These are phyloP conservation scores for Claviceps spartinae DNA, from an alignment of 2,329 filamentous ascomycete genomes.

Conservation along the genomic window DNA sequence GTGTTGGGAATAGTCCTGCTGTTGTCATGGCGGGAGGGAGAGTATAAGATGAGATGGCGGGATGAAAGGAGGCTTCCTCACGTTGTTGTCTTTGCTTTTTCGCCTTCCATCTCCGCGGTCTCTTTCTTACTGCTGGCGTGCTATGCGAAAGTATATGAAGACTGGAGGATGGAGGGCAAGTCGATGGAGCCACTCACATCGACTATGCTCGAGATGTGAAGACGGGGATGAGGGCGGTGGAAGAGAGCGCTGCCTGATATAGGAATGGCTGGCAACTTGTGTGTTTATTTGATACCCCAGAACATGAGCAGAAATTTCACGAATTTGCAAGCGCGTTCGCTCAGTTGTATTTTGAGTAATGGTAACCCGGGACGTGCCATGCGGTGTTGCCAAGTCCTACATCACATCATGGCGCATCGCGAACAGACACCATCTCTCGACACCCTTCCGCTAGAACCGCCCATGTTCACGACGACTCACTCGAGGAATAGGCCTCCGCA, in stretches of 20 bases:
- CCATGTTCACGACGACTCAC: not conserved
- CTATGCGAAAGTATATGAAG: no score
- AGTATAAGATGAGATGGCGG: no score
- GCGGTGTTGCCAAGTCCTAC: not conserved
- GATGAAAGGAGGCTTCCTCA: no score
- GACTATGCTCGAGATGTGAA: no score
- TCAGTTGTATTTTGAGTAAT: not conserved
- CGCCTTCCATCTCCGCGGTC: not conserved
- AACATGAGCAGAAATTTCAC: not conserved
- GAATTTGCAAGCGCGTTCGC: not conserved
- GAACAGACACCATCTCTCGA: not conserved
- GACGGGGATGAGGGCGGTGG: not conserved
- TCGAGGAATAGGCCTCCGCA: slow-evolving; percentile 34
- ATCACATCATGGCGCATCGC: no score
- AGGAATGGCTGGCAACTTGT: not conserved
- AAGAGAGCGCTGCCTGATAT: not conserved
- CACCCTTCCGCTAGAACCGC: not conserved
- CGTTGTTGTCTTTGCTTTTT: not conserved
- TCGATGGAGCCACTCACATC: not conserved
- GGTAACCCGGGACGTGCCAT: not conserved
- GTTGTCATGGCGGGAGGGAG: slow-evolving; percentile 6
- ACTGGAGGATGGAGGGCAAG: not conserved
- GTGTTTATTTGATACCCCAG: slow-evolving; percentile 1
- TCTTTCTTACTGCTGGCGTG: not conserved
- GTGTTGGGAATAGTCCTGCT: slow-evolving; percentile 41